phyloP scores from a whole-genome alignment of 345 rosid species.

The Chamaenerion angustifolium region DNA sequence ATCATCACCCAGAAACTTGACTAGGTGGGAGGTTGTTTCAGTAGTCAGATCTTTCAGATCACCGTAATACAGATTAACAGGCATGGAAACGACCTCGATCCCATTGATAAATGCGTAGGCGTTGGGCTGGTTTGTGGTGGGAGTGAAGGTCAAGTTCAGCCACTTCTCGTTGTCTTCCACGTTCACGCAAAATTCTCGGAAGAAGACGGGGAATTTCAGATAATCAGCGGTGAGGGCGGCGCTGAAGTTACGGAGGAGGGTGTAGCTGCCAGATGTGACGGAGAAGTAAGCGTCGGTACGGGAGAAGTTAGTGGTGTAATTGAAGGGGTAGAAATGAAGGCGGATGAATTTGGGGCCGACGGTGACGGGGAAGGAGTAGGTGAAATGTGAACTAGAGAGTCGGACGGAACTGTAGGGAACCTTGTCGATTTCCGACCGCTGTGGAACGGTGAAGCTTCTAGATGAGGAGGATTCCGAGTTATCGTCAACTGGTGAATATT shows the following conservation, averaged over 20 bases:
- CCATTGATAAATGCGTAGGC: constrained; percentile 25
- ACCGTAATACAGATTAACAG: constrained; percentile 16
- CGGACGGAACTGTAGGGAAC: constrained; percentile 16
- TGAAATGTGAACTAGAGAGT: constrained; percentile 11
- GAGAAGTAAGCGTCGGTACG: constrained; percentile 11
- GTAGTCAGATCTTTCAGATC: too few species aligned
- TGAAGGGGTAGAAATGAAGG: constrained; percentile 13
- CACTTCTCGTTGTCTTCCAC: background rate
- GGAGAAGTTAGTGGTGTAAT: background rate
- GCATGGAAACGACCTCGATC: constrained; percentile 30
- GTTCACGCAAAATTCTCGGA: constrained; percentile 3
- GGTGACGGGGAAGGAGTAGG: constrained; percentile 17
- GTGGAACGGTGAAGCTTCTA: background rate
- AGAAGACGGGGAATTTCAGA: background rate
- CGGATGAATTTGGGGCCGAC: constrained; percentile 27
- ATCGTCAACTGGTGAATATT: background rate
- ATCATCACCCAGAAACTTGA: too few species aligned
- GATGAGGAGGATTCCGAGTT: constrained; percentile 5
- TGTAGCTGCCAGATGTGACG: constrained; percentile 11
- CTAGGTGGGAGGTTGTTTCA: too few species aligned
- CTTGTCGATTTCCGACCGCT: accelerated
- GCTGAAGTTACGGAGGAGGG: constrained; percentile 17
- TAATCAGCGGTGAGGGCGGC: constrained; percentile 10
- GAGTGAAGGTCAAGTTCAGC: constrained; percentile 22
- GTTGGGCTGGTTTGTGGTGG: constrained; percentile 3